Percentiles rank a stretch among this genome's conserved stretches.
These are phyloP conservation scores for Ascosphaera acerosa DNA, from an alignment of 2,329 filamentous ascomycete species.

Conservation along the genomic window DNA sequence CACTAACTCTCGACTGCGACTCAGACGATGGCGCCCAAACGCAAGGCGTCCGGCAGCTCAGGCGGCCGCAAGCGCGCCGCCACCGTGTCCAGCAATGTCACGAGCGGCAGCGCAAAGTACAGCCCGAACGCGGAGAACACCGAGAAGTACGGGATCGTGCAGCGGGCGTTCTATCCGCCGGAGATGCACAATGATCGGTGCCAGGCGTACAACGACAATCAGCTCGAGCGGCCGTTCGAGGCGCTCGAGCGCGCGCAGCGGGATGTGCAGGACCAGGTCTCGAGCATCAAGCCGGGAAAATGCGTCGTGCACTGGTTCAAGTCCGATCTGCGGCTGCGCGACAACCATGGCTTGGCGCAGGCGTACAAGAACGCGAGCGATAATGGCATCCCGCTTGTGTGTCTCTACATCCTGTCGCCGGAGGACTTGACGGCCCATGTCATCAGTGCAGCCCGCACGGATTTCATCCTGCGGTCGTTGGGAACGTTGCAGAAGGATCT, in stretches of 20 bases:
- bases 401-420: slow-evolving; percentile 55
- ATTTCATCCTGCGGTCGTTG: slow-evolving; percentile 56
- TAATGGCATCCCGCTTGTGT: slow-evolving; percentile 44
- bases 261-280: slow-evolving; percentile 31
- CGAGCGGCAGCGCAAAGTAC: slow-evolving; percentile 4
- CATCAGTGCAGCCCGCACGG: slow-evolving; percentile 44
- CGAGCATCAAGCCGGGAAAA: slow-evolving; percentile 26
- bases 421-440: slow-evolving; percentile 67
- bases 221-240: slow-evolving; percentile 48
- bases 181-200: slow-evolving; percentile 70
- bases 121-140: slow-evolving; percentile 16
- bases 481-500: slow-evolving; percentile 39
- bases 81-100: slow-evolving; percentile 6
- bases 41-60: slow-evolving; percentile 7
- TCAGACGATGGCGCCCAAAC: slow-evolving; percentile 14
- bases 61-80: slow-evolving; percentile 2
- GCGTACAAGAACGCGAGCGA: slow-evolving; percentile 42
- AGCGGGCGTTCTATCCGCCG: slow-evolving; percentile 54
- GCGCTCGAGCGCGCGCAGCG: slow-evolving; percentile 33
- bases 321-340: slow-evolving; percentile 44
- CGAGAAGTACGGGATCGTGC: slow-evolving; percentile 34
- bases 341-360: slow-evolving; percentile 45
- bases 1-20: too few species aligned
- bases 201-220: slow-evolving; percentile 42
- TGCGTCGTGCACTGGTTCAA: slow-evolving; percentile 83